Conservation (phyloP, 305 asterid species). For the Rubia balearica region DNA sequence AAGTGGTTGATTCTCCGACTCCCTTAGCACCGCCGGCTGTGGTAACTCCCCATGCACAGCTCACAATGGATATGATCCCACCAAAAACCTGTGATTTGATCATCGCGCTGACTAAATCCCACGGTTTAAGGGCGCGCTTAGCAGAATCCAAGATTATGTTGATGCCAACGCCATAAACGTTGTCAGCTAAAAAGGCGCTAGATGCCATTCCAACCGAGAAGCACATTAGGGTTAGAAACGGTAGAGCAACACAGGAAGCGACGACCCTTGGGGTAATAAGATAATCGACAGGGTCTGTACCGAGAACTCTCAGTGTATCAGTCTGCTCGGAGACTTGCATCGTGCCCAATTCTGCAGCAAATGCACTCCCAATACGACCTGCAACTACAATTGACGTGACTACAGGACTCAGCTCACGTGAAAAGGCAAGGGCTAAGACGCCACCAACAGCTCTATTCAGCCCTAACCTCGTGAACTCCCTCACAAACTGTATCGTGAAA, state of each 20-base stretch:
- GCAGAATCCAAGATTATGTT: slow-evolving; percentile 88
- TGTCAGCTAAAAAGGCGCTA: slow-evolving; percentile 66
- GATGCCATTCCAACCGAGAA: slow-evolving; percentile 86
- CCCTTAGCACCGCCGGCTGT: slow-evolving; percentile 98
- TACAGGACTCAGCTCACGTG: slow-evolving; percentile 88
- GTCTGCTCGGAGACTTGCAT: slow-evolving; percentile 99
- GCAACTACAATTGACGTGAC: slow-evolving; percentile 89
- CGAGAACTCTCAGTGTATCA: slow-evolving; percentile 86
- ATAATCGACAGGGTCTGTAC: slow-evolving; percentile 80
- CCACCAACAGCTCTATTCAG: slow-evolving; percentile 87
- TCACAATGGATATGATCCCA: slow-evolving; percentile 70
- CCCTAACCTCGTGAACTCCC: slow-evolving; percentile 89
- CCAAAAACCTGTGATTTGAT: slow-evolving; percentile 79
- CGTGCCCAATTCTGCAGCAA: slow-evolving; percentile 91
- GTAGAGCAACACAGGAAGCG: slow-evolving; percentile 68
- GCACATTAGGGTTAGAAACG: slow-evolving; percentile 73
- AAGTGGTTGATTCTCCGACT: slow-evolving; percentile 91
- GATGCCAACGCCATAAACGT: slow-evolving; percentile 73
- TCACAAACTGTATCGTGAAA: slow-evolving; percentile 85
- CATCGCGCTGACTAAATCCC: slow-evolving; percentile 93
- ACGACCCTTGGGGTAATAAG: slow-evolving; percentile 82
- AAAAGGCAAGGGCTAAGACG: slow-evolving; percentile 76
- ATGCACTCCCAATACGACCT: slow-evolving; percentile 92
- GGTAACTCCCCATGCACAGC: slow-evolving; percentile 98
- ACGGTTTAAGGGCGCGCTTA: slow-evolving; percentile 59